Base-by-base conservation (phyloP, 2,329 filamentous ascomycete genomes). In the Cladophialophora bantiana region DNA sequence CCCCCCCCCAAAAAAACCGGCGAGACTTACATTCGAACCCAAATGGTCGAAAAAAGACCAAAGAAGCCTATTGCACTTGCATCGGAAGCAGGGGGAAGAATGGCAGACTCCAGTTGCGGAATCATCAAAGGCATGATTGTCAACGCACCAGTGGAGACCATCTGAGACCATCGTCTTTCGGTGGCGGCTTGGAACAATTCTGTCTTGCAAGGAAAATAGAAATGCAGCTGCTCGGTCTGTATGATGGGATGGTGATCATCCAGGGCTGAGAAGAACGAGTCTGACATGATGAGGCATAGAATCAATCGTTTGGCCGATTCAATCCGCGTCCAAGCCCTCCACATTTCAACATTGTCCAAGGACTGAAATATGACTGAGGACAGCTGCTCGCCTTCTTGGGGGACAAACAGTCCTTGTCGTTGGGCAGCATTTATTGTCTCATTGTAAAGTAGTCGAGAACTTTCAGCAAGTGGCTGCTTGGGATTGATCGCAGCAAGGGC, bases 241-340 rank as follows among this genome's bases (percentile, higher is more conserved):
- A 66, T 66, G 12, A 56, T 56, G 15, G 64, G 58, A 10, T 20
- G 53, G 31, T 54, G 57, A 45, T 61, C 59, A 18, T 56, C 50
- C 9, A 62, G 9, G 18, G 26, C n/a, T 1, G 64, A 45, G 52
- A 55, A 62, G 40, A 53, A 62, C 7, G 59, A 58, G 40, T 66
- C 64, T 7, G 59, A 52, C 59, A 62, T 57, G 5, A 66, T 58
- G 31, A 66, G 35, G 32, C 58, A 52, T 9, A 66, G 34, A 12
- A 66, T 62, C 58, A 66, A 20, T 42, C 64, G 32, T 20, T 66
- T 66, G 59, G 50, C 53, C 1, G 59, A 62, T 48, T 66, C 64
- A 26, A 66, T 56, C 15, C 58, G 59, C 9, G 59, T 56, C 64
- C 64, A 66, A 9, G 64, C 50, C 53, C 52, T 66, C 64, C 64